A percentile compares a stretch with the other conserved stretches of the same genome.
These are phyloP conservation scores for Cyberlindnera euphorbiae DNA, from an alignment of 805 yeast genomes.

Conservation along the genomic window DNA sequence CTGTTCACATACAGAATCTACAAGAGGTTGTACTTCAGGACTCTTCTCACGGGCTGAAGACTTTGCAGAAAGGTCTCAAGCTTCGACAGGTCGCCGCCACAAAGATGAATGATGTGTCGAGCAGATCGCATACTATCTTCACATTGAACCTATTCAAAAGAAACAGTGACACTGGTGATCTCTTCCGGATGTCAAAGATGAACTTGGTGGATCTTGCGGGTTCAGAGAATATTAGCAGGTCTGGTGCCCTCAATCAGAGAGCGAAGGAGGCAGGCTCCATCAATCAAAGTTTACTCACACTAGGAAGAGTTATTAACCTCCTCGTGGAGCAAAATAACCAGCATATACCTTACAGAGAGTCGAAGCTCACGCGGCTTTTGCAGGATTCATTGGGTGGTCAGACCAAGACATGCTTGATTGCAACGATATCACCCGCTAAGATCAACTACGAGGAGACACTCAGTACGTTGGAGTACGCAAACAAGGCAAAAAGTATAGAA, in stretches of 20 bases:
- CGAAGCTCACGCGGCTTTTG: slow-evolving; percentile 66
- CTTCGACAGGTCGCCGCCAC: slow-evolving; percentile 67
- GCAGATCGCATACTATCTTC: slow-evolving; percentile 76
- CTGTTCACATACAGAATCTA: slow-evolving; percentile 56
- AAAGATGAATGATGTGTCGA: slow-evolving; percentile 65
- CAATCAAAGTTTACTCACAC: slow-evolving; percentile 79
- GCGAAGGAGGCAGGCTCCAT: slow-evolving; percentile 94
- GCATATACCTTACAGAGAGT: slow-evolving; percentile 84
- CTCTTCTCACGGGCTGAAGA: slow-evolving; percentile 51
- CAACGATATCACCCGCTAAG: slow-evolving; percentile 82
- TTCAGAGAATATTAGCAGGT: slow-evolving; percentile 80
- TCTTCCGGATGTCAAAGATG: slow-evolving; percentile 59
- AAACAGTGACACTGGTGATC: slow-evolving; percentile 37
- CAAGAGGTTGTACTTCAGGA: slow-evolving; percentile 54
- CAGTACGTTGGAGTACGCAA: slow-evolving; percentile 84
- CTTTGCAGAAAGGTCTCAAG: slow-evolving; percentile 52
- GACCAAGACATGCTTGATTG: slow-evolving; percentile 81
- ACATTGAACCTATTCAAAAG: slow-evolving; percentile 54
- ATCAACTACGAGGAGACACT: slow-evolving; percentile 75
- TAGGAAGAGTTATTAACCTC: slow-evolving; percentile 84
- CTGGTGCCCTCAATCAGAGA: slow-evolving; percentile 82
- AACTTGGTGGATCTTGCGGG: slow-evolving; percentile 94
- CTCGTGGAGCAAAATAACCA: slow-evolving; percentile 53
- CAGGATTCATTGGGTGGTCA: slow-evolving; percentile 86
- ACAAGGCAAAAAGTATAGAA: slow-evolving; percentile 76